phyloP scores from a whole-genome alignment of 169 alveolate genomes.

The Cryptosporidium ryanae region DNA sequence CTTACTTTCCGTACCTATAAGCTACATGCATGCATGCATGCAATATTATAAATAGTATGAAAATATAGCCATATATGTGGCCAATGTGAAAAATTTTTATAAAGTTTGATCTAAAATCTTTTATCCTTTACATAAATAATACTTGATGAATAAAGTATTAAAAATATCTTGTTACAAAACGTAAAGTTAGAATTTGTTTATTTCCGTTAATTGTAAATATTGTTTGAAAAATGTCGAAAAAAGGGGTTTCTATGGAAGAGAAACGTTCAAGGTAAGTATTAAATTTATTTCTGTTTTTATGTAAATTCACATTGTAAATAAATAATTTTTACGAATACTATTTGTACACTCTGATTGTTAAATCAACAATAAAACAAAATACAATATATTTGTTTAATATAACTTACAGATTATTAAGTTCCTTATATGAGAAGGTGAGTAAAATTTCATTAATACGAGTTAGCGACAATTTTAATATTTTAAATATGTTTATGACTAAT shows the following conservation, averaged over 20 bases:
- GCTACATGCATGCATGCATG: slow-evolving; percentile 77
- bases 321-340: background rate
- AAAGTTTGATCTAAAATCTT: no score
- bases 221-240: slow-evolving; percentile 43
- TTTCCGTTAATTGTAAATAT: background rate
- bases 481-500: background rate
- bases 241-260: slow-evolving; percentile 75
- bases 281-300: background rate
- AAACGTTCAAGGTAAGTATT: slow-evolving; percentile 66
- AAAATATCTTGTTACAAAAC: background rate
- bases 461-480: background rate
- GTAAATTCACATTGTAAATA: background rate
- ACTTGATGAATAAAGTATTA: no score
- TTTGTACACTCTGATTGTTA: background rate
- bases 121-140: no score
- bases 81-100: no score
- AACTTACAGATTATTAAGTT: slow-evolving; percentile 20
- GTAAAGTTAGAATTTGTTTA: slow-evolving; percentile 8
- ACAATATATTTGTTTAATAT: background rate
- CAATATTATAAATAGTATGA: background rate
- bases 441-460: background rate
- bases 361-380: no score
- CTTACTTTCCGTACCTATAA: no score
- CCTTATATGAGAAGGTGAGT: slow-evolving; percentile 73
- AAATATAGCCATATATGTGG: no score